Evolutionary conservation across 768 basidiomycete species (phyloP).

Genomic region (Neoboletus subvelutipes): DNA sequence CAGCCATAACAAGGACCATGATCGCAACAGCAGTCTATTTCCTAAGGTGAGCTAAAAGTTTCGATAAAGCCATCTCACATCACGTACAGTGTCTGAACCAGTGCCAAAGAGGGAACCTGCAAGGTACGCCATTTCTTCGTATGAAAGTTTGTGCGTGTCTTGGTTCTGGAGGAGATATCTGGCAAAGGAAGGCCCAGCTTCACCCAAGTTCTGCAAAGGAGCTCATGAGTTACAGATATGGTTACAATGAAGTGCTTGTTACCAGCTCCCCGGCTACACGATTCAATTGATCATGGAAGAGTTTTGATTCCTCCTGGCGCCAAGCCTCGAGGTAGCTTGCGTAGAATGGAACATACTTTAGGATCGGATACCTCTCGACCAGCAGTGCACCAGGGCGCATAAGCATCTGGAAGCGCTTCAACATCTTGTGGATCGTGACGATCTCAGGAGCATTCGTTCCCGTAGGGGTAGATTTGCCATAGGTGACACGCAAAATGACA

Average conservation of each 20-base stretch:
- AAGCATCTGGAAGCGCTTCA: conserved; percentile 36
- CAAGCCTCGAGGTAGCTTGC: conserved; percentile 54
- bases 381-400: conserved; percentile 37
- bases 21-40: conserved; percentile 54
- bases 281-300: conserved; percentile 54
- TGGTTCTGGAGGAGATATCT: conserved; percentile 60
- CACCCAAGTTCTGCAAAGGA: conserved; percentile 20
- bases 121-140: conserved; percentile 60
- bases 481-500: conserved; percentile 35
- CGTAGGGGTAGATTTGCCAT: conserved; percentile 35
- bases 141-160: conserved; percentile 49
- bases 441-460: conserved; percentile 32
- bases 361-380: conserved; percentile 37
- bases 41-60: background rate
- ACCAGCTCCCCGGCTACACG: conserved; percentile 49
- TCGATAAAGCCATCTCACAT: background rate
- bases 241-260: background rate
- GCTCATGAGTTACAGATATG: background rate
- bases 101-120: conserved; percentile 67
- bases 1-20: conserved; percentile 55
- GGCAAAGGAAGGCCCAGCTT: conserved; percentile 46
- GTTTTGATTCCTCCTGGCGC: conserved; percentile 51
- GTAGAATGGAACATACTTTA: conserved; percentile 59
- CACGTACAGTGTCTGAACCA: conserved; percentile 56
- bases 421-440: conserved; percentile 33